These are phyloP conservation scores for Boletus vinaceobasis DNA, from an alignment of 768 basidiomycete genomes.

Conservation along the genomic window DNA sequence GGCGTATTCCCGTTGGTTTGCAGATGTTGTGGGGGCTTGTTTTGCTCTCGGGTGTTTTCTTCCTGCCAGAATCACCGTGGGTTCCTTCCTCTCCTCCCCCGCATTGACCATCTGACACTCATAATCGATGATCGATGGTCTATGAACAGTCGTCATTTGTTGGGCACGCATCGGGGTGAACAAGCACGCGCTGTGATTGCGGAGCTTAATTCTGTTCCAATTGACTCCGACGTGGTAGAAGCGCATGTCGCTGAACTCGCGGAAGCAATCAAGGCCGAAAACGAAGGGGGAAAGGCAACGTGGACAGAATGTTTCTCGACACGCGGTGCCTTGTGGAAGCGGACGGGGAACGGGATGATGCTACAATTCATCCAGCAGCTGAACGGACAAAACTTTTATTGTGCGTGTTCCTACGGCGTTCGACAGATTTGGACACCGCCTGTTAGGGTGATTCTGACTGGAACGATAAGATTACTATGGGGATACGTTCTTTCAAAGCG, in stretches of 20 bases:
- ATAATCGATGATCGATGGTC: not conserved
- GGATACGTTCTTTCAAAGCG: conserved; percentile 40
- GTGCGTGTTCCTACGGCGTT: not conserved
- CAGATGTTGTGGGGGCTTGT: conserved; percentile 12
- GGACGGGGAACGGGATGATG: conserved; percentile 17
- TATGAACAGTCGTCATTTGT: conserved; percentile 9
- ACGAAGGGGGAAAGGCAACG: conserved; percentile 14
- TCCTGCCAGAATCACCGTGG: conserved; percentile 16
- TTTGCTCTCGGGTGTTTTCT: conserved; percentile 12
- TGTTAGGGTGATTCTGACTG: not conserved
- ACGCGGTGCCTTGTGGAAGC: conserved; percentile 12
- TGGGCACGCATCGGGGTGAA: not conserved
- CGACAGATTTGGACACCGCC: not conserved
- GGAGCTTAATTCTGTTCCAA: conserved; percentile 11
- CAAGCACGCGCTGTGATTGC: conserved; percentile 13
- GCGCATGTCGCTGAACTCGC: conserved; percentile 12
- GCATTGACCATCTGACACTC: not conserved
- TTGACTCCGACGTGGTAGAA: conserved; percentile 12
- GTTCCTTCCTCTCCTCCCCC: not conserved
- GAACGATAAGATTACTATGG: conserved; percentile 12
- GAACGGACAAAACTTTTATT: conserved; percentile 18
- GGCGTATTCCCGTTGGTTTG: conserved; percentile 14
- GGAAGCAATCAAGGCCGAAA: conserved; percentile 15
- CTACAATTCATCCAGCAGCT: conserved; percentile 15
- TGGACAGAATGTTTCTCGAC: conserved; percentile 13